Percentiles rank a stretch among this genome's conserved stretches.
Conservation (phyloP, 2,329 filamentous ascomycete species). For the Rosellinia necatrix region DNA sequence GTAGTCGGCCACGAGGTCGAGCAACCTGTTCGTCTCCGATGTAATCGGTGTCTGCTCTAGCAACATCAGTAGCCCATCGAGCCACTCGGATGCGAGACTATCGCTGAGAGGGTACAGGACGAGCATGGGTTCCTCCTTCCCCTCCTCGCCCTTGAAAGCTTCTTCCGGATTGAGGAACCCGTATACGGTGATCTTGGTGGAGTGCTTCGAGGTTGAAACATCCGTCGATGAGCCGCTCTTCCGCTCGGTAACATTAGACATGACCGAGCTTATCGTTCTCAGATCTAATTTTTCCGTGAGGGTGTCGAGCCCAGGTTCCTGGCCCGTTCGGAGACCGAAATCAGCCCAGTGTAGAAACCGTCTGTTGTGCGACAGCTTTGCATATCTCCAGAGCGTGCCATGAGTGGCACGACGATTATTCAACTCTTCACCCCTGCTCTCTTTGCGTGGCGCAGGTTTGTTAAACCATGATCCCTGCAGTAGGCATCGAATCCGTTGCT, state of each 20-base stretch:
- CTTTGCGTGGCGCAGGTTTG: conserved; percentile 53
- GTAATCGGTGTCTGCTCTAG: conserved; percentile 95
- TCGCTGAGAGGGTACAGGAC: conserved; percentile 82
- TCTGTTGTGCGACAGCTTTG: conserved; percentile 87
- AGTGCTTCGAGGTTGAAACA: conserved; percentile 49
- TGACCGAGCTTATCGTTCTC: conserved; percentile 85
- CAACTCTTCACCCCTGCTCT: conserved; percentile 47
- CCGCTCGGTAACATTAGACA: conserved; percentile 80
- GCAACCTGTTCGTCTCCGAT: conserved; percentile 89
- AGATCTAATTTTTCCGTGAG: conserved; percentile 85
- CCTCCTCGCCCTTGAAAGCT: conserved; percentile 42
- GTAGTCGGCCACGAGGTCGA: conserved; percentile 84
- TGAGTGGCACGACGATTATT: conserved; percentile 48
- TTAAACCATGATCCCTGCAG: conserved; percentile 89
- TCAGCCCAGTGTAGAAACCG: conserved; percentile 89
- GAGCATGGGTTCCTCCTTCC: conserved; percentile 75
- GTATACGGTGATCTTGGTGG: conserved; percentile 91
- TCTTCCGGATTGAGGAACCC: conserved; percentile 61
- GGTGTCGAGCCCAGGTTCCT: conserved; percentile 72
- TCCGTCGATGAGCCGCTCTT: conserved; percentile 46
- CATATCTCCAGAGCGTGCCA: conserved; percentile 75
- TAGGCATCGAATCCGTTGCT: conserved; percentile 89
- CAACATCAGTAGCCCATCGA: conserved; percentile 93
- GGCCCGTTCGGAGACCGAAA: conserved; percentile 68
- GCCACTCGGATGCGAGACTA: conserved; percentile 89